Base-by-base conservation (phyloP, 306 rosid species). In the Prunus padus region DNA sequence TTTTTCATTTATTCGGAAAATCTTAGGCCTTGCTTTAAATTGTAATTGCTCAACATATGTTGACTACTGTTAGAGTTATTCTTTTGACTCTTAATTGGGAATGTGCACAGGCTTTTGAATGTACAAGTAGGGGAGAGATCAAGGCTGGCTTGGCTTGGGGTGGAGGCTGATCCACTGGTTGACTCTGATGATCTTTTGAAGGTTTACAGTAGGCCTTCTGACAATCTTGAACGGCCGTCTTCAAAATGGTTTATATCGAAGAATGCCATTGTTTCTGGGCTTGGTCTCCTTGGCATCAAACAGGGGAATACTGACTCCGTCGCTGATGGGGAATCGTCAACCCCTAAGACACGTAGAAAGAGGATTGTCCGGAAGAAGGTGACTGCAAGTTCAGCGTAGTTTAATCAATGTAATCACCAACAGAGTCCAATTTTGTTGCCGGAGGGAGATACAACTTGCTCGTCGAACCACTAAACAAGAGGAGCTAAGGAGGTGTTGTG, bases 241-340 rank as follows among this genome's bases (percentile, higher is more conserved):
- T 87, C 98, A 28, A 96, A 90, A 86, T 96, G 99, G 99, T 92
- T 92, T 60, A 96, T 96, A 83, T 96, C 98, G 25, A 96, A 90
- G 90, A 90, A 90, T 49, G 91, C 96, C 25, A 74, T 96, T 52
- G 89, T 92, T 75, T 96, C 99, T 69, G 97, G 99, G 56, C 99
- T 95, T n/a, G 99, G 98, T 28, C 92, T 96, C 75, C 89, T 92
- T 25, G 99, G 99, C 77, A 89, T 96, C 83, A 96, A 88, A 83
- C 96, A 96, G 61, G 80, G 83, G 13, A 88, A 79, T 72, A 71
- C 59, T 23, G 88, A 84, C 62, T 80, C 90, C 13, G 75, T 72
- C 19, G 76, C 87, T 13, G 84, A 87, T 11, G 80, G 88, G 7
- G 89, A 88, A 77, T 73, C 92, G 11, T 65, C 91, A 2, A 83